Percentiles rank a stretch among this genome's conserved stretches.
Conservation (phyloP, 441 rosid genomes). For the Erodium chrysanthum region DNA sequence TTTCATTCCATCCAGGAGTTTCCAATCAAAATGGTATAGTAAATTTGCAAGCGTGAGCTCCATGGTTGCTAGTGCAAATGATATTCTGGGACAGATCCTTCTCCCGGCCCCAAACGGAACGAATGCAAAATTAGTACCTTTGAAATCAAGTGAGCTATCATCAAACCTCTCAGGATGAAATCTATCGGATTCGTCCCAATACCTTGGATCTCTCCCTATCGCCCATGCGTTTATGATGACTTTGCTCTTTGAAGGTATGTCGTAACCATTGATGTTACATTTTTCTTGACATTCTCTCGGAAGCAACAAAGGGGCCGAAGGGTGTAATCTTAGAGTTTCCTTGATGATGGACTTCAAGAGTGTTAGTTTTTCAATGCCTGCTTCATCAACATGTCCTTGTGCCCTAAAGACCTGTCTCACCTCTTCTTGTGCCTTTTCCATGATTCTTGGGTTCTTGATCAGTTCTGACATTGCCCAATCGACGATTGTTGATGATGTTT, state of each 20-base stretch:
- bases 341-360: constrained; percentile 29
- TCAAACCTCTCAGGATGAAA: constrained; percentile 26
- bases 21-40: constrained; percentile 29
- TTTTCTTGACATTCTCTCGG: constrained; percentile 25
- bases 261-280: constrained; percentile 21
- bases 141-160: constrained; percentile 16
- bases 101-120: constrained; percentile 31
- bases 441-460: constrained; percentile 24
- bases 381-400: constrained; percentile 16
- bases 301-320: constrained; percentile 22
- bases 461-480: constrained; percentile 39
- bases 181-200: constrained; percentile 23
- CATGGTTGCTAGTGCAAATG: constrained; percentile 16
- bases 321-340: constrained; percentile 30
- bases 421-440: constrained; percentile 32
- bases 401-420: constrained; percentile 21
- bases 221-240: constrained; percentile 7
- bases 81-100: constrained; percentile 23
- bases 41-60: constrained; percentile 23
- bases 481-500: constrained; percentile 26
- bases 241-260: constrained; percentile 17
- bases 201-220: constrained; percentile 19
- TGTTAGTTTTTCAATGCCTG: constrained; percentile 16
- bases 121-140: constrained; percentile 22
- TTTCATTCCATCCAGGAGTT: constrained; percentile 6